phyloP scores from a whole-genome alignment of 345 rosid species.

The Aurinia saxatilis region DNA sequence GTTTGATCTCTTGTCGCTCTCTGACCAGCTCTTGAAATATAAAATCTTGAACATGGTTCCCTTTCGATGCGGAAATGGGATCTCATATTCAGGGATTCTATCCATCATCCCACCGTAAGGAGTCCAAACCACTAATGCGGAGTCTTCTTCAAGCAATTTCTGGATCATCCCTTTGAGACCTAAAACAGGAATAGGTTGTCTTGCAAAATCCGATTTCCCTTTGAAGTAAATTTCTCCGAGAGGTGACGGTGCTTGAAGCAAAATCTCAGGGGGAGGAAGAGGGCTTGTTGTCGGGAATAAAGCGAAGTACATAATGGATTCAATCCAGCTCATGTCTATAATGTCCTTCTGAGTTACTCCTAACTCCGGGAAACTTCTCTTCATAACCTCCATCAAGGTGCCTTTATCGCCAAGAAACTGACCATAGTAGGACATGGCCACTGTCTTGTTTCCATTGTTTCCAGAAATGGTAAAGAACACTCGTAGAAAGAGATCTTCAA shows the following conservation, averaged over 20 bases:
- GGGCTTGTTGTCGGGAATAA: too few species aligned
- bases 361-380: conserved; percentile 43
- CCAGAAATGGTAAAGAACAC: conserved; percentile 21
- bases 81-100: conserved; percentile 33
- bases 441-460: conserved; percentile 21
- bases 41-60: conserved; percentile 42
- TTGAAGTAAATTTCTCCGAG: conserved; percentile 38
- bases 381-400: conserved; percentile 35
- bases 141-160: conserved; percentile 34
- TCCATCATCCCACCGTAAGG: conserved; percentile 68
- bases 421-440: conserved; percentile 27
- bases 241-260: conserved; percentile 41
- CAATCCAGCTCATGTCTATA: conserved; percentile 50
- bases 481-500: conserved; percentile 39
- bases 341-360: conserved; percentile 39
- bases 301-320: conserved; percentile 36
- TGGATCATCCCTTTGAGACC: conserved; percentile 39
- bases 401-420: conserved; percentile 39
- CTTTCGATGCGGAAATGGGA: conserved; percentile 53
- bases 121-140: conserved; percentile 29
- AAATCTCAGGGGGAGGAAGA: conserved; percentile 26
- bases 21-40: conserved; percentile 31
- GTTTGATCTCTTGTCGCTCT: background rate
- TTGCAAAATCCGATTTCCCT: conserved; percentile 47
- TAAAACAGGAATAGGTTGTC: conserved; percentile 22